Evolutionary conservation across 1,284 basidiomycete species (phyloP).

Genomic region (Pisolithus thermaeus): DNA sequence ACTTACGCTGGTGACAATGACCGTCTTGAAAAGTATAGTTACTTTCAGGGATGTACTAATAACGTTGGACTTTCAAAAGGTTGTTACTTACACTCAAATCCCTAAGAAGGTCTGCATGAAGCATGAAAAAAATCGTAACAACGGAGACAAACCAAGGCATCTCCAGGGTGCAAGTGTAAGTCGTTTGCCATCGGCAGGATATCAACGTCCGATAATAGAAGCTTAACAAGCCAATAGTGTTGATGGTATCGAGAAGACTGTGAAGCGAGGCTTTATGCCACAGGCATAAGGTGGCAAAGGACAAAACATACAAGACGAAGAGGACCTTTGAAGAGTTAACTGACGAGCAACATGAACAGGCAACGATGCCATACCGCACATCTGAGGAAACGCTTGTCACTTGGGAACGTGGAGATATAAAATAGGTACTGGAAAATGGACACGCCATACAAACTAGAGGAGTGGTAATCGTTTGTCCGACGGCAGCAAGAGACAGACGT

Average conservation of each 20-base stretch:
- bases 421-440: constrained; percentile 7
- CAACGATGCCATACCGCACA: constrained; percentile 2
- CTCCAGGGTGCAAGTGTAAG: background rate
- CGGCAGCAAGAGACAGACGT: background rate
- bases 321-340: background rate
- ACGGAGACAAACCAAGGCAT: background rate
- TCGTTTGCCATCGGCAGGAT: background rate
- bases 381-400: constrained; percentile 6
- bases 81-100: background rate
- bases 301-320: background rate
- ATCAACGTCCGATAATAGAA: background rate
- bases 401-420: constrained; percentile 6
- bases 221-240: background rate
- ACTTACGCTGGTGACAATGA: background rate
- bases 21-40: background rate
- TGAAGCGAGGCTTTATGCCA: background rate
- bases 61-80: background rate
- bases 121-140: background rate
- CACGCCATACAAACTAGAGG: constrained; percentile 10
- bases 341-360: background rate
- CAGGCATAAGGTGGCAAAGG: background rate
- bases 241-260: background rate
- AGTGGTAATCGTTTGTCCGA: background rate
- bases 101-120: background rate
- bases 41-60: background rate